phyloP scores from a whole-genome alignment of 2,329 filamentous ascomycete genomes.

The Penicillium sp. region DNA sequence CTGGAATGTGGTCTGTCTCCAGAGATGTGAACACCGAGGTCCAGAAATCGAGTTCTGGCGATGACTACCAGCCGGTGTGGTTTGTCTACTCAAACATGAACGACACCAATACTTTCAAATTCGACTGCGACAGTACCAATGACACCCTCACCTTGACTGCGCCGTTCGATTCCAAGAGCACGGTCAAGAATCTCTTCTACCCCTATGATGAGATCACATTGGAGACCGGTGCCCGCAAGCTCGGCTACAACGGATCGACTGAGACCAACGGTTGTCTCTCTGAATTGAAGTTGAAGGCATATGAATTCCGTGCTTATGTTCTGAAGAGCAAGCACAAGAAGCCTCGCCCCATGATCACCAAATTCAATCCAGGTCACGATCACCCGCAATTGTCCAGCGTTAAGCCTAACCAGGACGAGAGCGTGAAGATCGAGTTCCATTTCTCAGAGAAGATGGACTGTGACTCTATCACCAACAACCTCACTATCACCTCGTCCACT shows the following conservation, averaged over 20 bases:
- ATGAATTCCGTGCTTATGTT: slow-evolving; percentile 63
- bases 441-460: slow-evolving; percentile 65
- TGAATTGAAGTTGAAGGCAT: slow-evolving; percentile 55
- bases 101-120: slow-evolving; percentile 53
- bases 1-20: slow-evolving; percentile 61
- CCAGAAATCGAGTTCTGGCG: slow-evolving; percentile 50
- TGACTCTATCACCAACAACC: slow-evolving; percentile 49
- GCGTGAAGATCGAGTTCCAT: slow-evolving; percentile 51
- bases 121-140: slow-evolving; percentile 54
- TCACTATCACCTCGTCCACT: slow-evolving; percentile 57
- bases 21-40: slow-evolving; percentile 51
- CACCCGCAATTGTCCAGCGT: slow-evolving; percentile 54
- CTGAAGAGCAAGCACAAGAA: slow-evolving; percentile 51
- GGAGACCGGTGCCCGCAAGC: slow-evolving; percentile 44
- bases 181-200: slow-evolving; percentile 64
- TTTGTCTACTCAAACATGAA: slow-evolving; percentile 49
- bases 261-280: slow-evolving; percentile 58
- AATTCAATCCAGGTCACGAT: slow-evolving; percentile 63
- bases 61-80: slow-evolving; percentile 48
- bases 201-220: slow-evolving; percentile 59
- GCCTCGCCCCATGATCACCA: slow-evolving; percentile 60
- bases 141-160: slow-evolving; percentile 54
- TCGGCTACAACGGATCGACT: slow-evolving; percentile 50
- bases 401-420: slow-evolving; percentile 42
- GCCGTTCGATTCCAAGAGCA: slow-evolving; percentile 55